Percentiles rank a stretch among this genome's conserved stretches.
Evolutionary conservation across 306 rosid genomes (phyloP).

Genomic region (Citrullus mucosospermus): DNA sequence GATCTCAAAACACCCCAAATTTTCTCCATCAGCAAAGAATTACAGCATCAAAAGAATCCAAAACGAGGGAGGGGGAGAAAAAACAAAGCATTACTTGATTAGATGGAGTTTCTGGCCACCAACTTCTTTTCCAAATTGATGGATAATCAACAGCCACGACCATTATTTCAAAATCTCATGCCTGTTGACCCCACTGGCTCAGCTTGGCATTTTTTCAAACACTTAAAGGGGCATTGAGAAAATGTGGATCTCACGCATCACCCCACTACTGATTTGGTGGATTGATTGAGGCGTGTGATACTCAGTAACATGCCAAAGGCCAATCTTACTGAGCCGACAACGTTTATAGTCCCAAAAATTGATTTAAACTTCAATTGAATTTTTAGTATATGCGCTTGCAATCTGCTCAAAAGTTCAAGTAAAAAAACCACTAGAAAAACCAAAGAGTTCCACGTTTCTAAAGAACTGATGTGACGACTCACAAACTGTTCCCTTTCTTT

Average conservation of each 20-base stretch:
- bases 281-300: constrained; percentile 6
- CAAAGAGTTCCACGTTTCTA: background rate
- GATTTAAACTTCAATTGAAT: background rate
- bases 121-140: background rate
- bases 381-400: background rate
- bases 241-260: constrained; percentile 8
- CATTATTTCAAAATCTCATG: background rate
- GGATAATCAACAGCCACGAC: background rate
- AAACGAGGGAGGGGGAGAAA: background rate
- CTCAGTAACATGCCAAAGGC: background rate
- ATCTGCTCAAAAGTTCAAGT: background rate
- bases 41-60: background rate
- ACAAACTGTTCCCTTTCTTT: too few species aligned
- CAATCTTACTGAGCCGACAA: background rate
- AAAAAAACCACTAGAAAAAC: background rate
- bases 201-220: constrained; percentile 7
- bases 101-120: background rate
- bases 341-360: background rate
- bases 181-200: constrained; percentile 1
- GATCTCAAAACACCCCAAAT: background rate
- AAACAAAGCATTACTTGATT: background rate
- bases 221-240: background rate
- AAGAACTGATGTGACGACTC: background rate
- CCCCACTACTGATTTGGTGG: constrained; percentile 1
- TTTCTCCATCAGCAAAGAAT: background rate